A percentile compares a stretch with the other conserved stretches of the same genome.
Evolutionary conservation across 805 yeast genomes (phyloP).

Genomic region (Wickerhamomyces subpelliculosus): DNA sequence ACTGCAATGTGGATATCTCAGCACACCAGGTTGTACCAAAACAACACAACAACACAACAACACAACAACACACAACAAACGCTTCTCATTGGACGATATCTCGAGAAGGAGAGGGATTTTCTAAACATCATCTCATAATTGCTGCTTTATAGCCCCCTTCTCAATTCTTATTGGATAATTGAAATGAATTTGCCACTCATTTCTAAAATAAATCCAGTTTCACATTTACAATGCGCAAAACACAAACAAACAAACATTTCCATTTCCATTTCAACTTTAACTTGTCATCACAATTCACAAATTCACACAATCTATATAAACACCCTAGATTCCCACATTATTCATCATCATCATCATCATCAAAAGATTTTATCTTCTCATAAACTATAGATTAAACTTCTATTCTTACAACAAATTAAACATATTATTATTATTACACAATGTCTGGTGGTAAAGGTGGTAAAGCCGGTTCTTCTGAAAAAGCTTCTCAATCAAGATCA

Average conservation of each 20-base stretch:
- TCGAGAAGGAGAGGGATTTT: constrained; percentile 3
- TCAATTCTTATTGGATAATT: too few species aligned
- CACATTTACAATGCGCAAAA: too few species aligned
- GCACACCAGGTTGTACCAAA: constrained; percentile 5
- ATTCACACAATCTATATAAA: too few species aligned
- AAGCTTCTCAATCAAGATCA: constrained; percentile 92
- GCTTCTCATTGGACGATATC: constrained; percentile 4
- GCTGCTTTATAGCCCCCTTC: too few species aligned
- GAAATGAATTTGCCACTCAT: not conserved
- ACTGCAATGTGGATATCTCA: constrained; percentile 4
- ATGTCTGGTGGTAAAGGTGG: constrained; percentile 68
- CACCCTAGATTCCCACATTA: too few species aligned
- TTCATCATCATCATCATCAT: too few species aligned
- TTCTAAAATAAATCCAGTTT: not conserved
- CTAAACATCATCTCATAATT: not conserved
- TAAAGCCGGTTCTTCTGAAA: constrained; percentile 85
- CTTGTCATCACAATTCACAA: too few species aligned
- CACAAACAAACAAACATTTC: too few species aligned
- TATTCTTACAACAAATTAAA: not conserved
- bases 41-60: not conserved
- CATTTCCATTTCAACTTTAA: too few species aligned
- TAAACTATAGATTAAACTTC: not conserved
- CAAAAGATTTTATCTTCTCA: too few species aligned
- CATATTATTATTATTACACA: constrained; percentile 15
- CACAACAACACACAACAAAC: too few species aligned